These are phyloP conservation scores for Penicillium canescens DNA, from an alignment of 495 filamentous ascomycete genomes.

Conservation along the genomic window DNA sequence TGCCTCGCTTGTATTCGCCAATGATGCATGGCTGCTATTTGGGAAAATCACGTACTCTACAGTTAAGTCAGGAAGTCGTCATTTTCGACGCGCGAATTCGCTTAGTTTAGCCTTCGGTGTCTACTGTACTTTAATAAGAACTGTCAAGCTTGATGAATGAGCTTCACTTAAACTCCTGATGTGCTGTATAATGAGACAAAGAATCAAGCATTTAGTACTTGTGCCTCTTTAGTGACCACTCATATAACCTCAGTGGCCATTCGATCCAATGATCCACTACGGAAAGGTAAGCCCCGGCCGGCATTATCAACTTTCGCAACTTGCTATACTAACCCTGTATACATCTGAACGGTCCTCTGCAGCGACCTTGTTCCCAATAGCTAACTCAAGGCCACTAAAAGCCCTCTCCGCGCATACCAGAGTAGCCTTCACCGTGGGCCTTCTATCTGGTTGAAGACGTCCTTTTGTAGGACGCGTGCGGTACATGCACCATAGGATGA, in stretches of 20 bases:
- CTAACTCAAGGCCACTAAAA: background rate
- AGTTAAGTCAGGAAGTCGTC: too few species aligned
- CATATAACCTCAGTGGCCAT: background rate
- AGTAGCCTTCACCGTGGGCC: background rate
- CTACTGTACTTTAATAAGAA: too few species aligned
- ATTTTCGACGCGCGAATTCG: too few species aligned
- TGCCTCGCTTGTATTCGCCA: too few species aligned
- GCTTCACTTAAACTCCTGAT: too few species aligned
- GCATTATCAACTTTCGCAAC: background rate
- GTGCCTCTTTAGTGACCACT: background rate
- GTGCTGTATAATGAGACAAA: background rate
- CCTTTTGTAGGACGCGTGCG: background rate
- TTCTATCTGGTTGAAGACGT: background rate
- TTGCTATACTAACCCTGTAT: background rate
- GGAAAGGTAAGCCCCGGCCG: background rate
- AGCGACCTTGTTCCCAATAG: background rate
- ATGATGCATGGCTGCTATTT: too few species aligned
- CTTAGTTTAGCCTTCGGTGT: too few species aligned
- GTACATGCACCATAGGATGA: background rate
- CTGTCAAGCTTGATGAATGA: too few species aligned
- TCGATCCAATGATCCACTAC: background rate
- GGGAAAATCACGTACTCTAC: too few species aligned
- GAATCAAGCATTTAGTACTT: background rate
- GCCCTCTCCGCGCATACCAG: background rate
- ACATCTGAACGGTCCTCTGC: background rate